phyloP scores from a whole-genome alignment of 1,139 yeast genomes.

The Yamadazyma sp. region DNA sequence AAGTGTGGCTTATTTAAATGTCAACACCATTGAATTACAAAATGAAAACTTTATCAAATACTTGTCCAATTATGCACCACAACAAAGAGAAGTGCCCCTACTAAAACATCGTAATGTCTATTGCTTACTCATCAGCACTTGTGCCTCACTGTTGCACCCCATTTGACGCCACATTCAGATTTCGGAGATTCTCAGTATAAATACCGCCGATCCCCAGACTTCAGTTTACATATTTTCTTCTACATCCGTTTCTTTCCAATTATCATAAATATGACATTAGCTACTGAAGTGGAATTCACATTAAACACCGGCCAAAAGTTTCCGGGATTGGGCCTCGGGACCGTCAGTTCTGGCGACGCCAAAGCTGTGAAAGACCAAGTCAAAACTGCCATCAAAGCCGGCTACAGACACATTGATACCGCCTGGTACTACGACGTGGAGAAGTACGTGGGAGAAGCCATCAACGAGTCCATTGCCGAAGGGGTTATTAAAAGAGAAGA shows the following conservation, averaged over 20 bases:
- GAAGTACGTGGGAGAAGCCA: slow-evolving; percentile 47
- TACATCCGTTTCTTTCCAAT: neutral
- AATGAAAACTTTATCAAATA: no score
- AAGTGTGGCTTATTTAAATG: no score
- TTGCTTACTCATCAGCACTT: no score
- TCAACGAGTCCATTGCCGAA: slow-evolving; percentile 45
- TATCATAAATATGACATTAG: slow-evolving; percentile 12
- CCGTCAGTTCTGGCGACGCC: slow-evolving; percentile 30
- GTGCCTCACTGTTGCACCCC: no score
- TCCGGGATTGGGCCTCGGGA: slow-evolving; percentile 41
- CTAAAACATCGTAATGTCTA: no score
- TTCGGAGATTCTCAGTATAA: no score
- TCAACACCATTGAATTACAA: no score
- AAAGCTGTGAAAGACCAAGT: slow-evolving; percentile 34
- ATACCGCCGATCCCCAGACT: no score
- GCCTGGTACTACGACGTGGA: slow-evolving; percentile 53
- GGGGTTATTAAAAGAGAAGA: slow-evolving; percentile 55
- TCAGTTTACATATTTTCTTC: no score
- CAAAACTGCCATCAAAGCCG: slow-evolving; percentile 37
- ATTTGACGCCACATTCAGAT: no score
- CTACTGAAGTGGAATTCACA: slow-evolving; percentile 20
- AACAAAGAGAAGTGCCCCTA: no score
- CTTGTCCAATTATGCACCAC: no score
- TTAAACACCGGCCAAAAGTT: slow-evolving; percentile 31
- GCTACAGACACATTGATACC: slow-evolving; percentile 40